Base-by-base conservation (phyloP, 2,329 filamentous ascomycete genomes). In the Fusarium mexicanum region DNA sequence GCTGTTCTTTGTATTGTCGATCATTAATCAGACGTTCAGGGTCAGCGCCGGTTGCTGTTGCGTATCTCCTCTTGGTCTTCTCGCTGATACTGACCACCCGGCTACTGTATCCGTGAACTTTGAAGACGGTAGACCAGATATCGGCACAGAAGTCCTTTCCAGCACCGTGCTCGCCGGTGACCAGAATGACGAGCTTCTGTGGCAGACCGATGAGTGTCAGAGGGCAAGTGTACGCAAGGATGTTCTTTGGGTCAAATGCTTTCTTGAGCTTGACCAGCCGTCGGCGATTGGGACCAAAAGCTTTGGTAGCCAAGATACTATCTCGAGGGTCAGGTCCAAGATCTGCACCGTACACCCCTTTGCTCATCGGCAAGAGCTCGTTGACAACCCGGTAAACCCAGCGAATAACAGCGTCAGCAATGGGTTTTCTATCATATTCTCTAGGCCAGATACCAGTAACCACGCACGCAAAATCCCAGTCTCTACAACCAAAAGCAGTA, bases 381-480 rank as follows among this genome's bases (percentile, higher is more conserved):
- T 13, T 55, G 51, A 79, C 86, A 57, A 89, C 82, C 2, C 83
- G 69, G 76, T 92, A 91, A 24, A 91, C 90, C 90, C 90, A 92
- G 9, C 76, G 62, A 8, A 87, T 77, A 5, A 80, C 83, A 63
- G 77, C 77, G 69, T 67, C 81, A 69, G 86, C 82, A 17, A 71
- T 44, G 51, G 82, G 79, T 1, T 83, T 86, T 48, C 78, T 84
- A 71, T 90, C 88, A 79, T 88, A 78, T 16, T 87, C 82, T 22
- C 89, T 87, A 6, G 83, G 83, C 90, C 90, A 92, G 65, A 91
- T 86, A 33, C 88, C 90, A 10, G 90, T 92, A 47, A 92, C 77
- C 9, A 92, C 88, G 73, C 90, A 92, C 51, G 90, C 90, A 81
- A 87, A 92, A 38, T 88, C 84, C 90, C 90, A 92, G 78, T 89